Base-by-base conservation (phyloP, 2,329 filamentous ascomycete genomes). In the Penicillium sp. region DNA sequence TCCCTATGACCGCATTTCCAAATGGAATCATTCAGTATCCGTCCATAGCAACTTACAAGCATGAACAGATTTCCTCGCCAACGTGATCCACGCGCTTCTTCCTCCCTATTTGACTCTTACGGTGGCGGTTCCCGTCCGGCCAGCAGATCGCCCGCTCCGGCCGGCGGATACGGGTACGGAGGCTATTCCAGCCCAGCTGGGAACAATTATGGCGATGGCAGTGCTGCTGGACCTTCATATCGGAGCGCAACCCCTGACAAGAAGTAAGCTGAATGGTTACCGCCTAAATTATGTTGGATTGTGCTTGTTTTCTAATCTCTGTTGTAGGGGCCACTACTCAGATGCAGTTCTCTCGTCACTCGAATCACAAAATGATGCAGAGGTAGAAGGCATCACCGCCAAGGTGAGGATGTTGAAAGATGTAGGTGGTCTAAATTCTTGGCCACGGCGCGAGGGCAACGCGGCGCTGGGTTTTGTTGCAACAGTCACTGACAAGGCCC, bases 351-450 rank as follows among this genome's bases (percentile, higher is more conserved):
- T 99, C 52, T 91, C 91, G 72, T 92, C 96, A 77, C 83, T 99
- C 59, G 95, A 99, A 80, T 93, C 90, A 70, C 95, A 99, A 79
- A 98, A 98, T 72, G 93, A 97, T 66, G 82, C 86, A 57, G 89
- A 97, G 68, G 88, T 97, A 11, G 89, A 91, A 60, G 91, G 92
- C n/a, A 93, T 97, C 70, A 84, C 91, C 64, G 90, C 90, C 64
- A 97, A 96, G 77, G 93, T 98, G 59, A 87, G 84, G 79, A 86
- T 92, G 79, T 73, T 98, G 67, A 98, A 97, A 77, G 86, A 92
- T 77, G 92, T 96, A 77, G 72, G 89, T 82, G 45, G 48, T 10
- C 10, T 26, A 8, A 5, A 14, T 19, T 7, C 1, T 44, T 29
- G 9, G 5, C 24, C 21, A 21, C 35, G n/a, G 7, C n/a, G 46